phyloP scores from a whole-genome alignment of 2,329 filamentous ascomycete genomes.

The Colletotrichum australisinense region DNA sequence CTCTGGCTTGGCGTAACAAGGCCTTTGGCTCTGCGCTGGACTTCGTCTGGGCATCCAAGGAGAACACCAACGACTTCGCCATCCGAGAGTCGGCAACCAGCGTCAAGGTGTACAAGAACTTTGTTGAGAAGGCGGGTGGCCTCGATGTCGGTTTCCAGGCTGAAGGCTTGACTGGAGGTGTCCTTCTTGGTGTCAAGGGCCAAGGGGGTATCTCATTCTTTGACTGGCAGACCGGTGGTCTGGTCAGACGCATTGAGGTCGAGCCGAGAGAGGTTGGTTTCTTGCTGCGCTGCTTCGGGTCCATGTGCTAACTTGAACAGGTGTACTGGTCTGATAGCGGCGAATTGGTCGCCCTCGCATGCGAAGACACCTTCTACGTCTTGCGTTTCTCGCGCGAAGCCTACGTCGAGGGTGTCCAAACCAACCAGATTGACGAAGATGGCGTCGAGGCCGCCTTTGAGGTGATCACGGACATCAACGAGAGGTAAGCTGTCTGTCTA shows the following conservation, averaged over 20 bases:
- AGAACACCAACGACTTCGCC: slow-evolving; percentile 98
- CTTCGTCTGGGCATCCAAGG: slow-evolving; percentile 96
- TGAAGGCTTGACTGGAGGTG: slow-evolving; percentile 88
- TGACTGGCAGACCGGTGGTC: slow-evolving; percentile 90
- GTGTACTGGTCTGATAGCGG: slow-evolving; percentile 99
- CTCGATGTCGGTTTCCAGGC: slow-evolving; percentile 96
- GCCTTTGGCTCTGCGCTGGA: slow-evolving; percentile 95
- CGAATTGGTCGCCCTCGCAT: slow-evolving; percentile 91
- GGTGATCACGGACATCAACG: slow-evolving; percentile 94
- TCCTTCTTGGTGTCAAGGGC: slow-evolving; percentile 92
- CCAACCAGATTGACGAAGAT: slow-evolving; percentile 86
- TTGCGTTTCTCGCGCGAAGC: slow-evolving; percentile 90
- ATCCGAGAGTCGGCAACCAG: slow-evolving; percentile 94
- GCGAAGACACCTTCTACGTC: slow-evolving; percentile 95
- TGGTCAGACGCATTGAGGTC: slow-evolving; percentile 92
- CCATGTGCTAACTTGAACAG: slow-evolving; percentile 49
- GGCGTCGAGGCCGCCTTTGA: slow-evolving; percentile 97
- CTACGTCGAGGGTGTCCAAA: slow-evolving; percentile 85
- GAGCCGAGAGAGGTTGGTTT: slow-evolving; percentile 64
- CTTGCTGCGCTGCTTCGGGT: too few relatives aligned
- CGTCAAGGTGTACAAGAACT: slow-evolving; percentile 98
- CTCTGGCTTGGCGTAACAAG: slow-evolving; percentile 96
- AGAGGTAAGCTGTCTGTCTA: slow-evolving; percentile 69
- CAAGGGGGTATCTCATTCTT: slow-evolving; percentile 96
- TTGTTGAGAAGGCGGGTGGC: slow-evolving; percentile 89